phyloP scores from a whole-genome alignment of 208 protist genomes.

The Trypanosoma vivax region DNA sequence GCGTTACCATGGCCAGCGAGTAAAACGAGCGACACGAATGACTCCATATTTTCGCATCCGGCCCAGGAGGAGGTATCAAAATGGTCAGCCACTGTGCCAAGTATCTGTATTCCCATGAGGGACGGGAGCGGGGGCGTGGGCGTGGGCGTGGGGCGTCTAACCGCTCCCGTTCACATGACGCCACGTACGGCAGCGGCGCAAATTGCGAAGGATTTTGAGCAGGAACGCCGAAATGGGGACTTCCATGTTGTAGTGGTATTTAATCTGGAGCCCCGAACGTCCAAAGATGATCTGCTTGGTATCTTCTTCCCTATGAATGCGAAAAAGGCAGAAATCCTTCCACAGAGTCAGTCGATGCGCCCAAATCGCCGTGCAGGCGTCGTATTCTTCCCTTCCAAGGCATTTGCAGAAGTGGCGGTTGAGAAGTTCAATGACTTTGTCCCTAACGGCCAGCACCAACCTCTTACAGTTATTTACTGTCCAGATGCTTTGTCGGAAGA shows the following conservation, averaged over 20 bases:
- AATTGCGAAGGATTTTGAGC: constrained; percentile 31
- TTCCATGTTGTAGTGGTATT: constrained; percentile 72
- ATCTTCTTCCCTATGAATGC: constrained; percentile 79
- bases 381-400: constrained; percentile 64
- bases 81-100: not conserved
- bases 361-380: constrained; percentile 49
- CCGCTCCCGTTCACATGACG: constrained; percentile 1
- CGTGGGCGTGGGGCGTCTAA: too few relatives aligned
- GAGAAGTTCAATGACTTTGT: constrained; percentile 83
- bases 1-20: not conserved
- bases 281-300: constrained; percentile 34
- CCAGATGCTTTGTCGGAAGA: constrained; percentile 22
- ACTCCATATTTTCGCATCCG: not conserved
- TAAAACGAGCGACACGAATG: not conserved
- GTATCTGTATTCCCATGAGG: too few relatives aligned
- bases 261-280: constrained; percentile 68
- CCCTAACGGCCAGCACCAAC: constrained; percentile 66
- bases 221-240: constrained; percentile 19
- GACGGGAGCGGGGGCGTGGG: too few relatives aligned
- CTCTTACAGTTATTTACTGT: constrained; percentile 65
- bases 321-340: constrained; percentile 42
- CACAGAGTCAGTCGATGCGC: constrained; percentile 24
- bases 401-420: constrained; percentile 65
- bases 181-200: constrained; percentile 25
- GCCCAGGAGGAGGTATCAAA: not conserved